Evolutionary conservation across 495 filamentous ascomycete species (phyloP).

Genomic region (Daldinia vernicosa): DNA sequence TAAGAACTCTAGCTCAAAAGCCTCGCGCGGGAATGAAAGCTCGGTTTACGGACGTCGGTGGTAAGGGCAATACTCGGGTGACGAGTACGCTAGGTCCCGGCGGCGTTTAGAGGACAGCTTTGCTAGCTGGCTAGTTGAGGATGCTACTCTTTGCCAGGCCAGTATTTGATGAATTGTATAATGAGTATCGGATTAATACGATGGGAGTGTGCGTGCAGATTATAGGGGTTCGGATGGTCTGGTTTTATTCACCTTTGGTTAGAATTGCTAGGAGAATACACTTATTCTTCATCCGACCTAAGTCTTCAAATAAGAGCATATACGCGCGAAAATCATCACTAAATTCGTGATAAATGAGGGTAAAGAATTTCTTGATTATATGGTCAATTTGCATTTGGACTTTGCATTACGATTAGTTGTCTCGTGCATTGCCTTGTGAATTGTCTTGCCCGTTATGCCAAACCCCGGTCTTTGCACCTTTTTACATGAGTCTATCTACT

Average conservation of each 20-base stretch:
- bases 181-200: neutral
- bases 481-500: neutral
- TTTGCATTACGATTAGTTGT: neutral
- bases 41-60: constrained; percentile 53
- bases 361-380: neutral
- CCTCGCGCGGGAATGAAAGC: constrained; percentile 37
- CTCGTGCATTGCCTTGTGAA: neutral
- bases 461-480: neutral
- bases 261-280: neutral
- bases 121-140: neutral
- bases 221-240: neutral
- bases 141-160: neutral
- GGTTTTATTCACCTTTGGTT: neutral
- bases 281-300: neutral
- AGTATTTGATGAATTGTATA: neutral
- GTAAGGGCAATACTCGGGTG: constrained; percentile 29
- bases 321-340: too few species aligned
- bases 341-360: neutral
- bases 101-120: neutral
- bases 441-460: neutral
- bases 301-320: neutral
- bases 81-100: neutral
- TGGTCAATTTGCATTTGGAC: neutral
- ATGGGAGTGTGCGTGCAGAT: neutral
- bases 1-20: neutral